Conservation (phyloP, 208 protist species). For the Acanthamoeba sp. region DNA sequence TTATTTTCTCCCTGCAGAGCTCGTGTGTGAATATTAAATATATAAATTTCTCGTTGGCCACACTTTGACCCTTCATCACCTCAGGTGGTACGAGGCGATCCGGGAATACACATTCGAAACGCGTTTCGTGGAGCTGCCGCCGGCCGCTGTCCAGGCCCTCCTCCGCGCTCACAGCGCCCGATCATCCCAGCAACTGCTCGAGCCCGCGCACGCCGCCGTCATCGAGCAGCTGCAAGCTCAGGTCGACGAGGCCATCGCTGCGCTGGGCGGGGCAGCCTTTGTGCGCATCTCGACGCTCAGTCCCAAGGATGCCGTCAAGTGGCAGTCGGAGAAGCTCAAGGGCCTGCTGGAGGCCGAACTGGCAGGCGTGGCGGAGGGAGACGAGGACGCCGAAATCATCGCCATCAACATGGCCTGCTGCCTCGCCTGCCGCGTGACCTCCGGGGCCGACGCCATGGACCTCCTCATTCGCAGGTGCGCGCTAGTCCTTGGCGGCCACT, state of each 20-base stretch:
- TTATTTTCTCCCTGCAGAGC: neutral
- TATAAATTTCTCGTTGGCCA: neutral
- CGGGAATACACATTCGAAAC: conserved; percentile 46
- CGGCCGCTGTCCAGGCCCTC: neutral
- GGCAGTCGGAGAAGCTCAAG: conserved; percentile 57
- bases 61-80: neutral
- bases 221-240: neutral
- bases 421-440: neutral
- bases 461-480: conserved; percentile 17
- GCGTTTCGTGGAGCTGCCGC: neutral
- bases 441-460: conserved; percentile 16
- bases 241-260: neutral
- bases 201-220: neutral
- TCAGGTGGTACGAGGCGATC: conserved; percentile 31
- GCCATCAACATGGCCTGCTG: conserved; percentile 58
- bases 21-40: neutral
- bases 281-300: neutral
- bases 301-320: conserved; percentile 45
- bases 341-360: conserved; percentile 14
- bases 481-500: too few relatives aligned
- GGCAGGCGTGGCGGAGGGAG: neutral
- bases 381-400: conserved; percentile 55
- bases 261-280: neutral
- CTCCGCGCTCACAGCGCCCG: neutral
- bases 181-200: neutral